Evolutionary conservation across 2,329 filamentous ascomycete genomes (phyloP), one percentile per base, ranked within the genome.

Genomic region (Colletotrichum acutatum): DNA sequence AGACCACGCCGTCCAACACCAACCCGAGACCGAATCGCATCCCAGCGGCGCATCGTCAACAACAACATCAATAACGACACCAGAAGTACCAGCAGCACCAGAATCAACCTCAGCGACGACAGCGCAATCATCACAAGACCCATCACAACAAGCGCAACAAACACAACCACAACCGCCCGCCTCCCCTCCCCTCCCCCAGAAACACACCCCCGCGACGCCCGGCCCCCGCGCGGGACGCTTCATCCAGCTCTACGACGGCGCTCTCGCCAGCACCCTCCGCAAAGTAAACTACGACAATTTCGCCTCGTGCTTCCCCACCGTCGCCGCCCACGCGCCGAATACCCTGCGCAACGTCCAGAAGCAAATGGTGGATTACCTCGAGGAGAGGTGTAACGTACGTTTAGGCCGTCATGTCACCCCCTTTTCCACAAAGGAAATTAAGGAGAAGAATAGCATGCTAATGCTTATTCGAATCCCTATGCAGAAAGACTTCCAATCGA

Each of bases 221-320:
- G 90, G 90, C 59, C 87, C 87, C 3, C 89, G 90, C 76, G 90
- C 90, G 2, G 77, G 82, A 32, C 86, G 87, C 57, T 86, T 92
- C 71, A 85, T 87, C 65, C 82, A 86, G 66, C 83, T 91, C 42
- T 91, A 90, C 78, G 83, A 84, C 66, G 81, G 84, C 70, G 86
- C 86, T 32, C 85, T 92, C 28, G 76, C 80, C 58, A 86, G 86
- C 76, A 91, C 90, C 2, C 84, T 92, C 37, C 71, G 71, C 30
- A 73, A 71, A 83, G 84, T 92, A 67, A 85, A 82, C 75, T 90
- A 86, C 82, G 84, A 87, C 61, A 90, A 89, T 79, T 88, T 92
- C 76, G 86, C 87, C 2, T 83, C 86, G 2, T 92, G 90, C 81
- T 92, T 90, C 79, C 90, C 90, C 56, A 90, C 87, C 24, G 84